Evolutionary conservation across 257 asterid genomes (phyloP), one percentile per base, ranked within the genome.

Genomic region (Penstemon eatonii): DNA sequence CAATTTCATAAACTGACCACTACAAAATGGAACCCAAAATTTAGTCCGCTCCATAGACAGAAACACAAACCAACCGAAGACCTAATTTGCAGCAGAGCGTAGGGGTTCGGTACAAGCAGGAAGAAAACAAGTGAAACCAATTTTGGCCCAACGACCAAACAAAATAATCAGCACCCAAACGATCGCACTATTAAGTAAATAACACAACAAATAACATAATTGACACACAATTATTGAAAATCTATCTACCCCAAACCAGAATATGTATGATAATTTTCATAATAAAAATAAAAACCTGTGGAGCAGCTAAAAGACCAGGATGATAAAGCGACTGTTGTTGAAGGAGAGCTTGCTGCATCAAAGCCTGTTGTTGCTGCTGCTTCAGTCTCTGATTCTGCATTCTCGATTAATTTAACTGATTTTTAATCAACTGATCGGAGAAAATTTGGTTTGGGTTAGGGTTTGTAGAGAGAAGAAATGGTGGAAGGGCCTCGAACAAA

Each of bases 331-430:
- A 79, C 80, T 86, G 98, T 58, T 92, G 98, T 63, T 89, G 96
- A 52, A 92, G 88, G 70, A 92, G 87, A 72, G 96, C 98, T 76
- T 92, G 98, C 75, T 89, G 98, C 95, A 92, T 89, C 90, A 92
- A 69, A 58, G 95, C 96, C 73, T 83, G 91, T 4, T 89, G 98
- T 6, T 89, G 96, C 58, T 92, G 96, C 71, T 83, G 95, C 82
- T 89, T 87, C 69, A 92, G 59, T 76, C 96, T 84, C 80, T 86
- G 95, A 67, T 92, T 84, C 87, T 85, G 95, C 98, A 91, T 91
- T 80, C 75, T 79, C 63, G 37, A 39, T 39, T 57, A 47, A 46
- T 25, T 47, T 58, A 44, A 58, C 56, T 67, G 8, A 10, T 41
- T 49, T 66, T 59, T 73, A 60, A 69, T 56, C 72, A 60, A 64